Evolutionary conservation across 495 filamentous ascomycete species (phyloP), one percentile per base, ranked within the genome.

Genomic region (Darksidea phi): DNA sequence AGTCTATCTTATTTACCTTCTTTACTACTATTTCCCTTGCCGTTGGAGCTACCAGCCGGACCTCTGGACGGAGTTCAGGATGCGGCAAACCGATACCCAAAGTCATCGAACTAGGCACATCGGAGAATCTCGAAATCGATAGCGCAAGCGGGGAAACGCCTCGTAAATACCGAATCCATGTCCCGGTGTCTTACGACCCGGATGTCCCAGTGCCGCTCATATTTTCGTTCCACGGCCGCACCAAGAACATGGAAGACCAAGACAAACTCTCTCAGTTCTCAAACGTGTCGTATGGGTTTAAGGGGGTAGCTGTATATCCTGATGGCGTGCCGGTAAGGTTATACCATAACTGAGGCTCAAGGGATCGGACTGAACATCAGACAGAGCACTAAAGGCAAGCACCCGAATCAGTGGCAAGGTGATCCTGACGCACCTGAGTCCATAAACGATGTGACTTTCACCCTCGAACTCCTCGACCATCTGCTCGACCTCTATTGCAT

Each of bases 401-500:
- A 32, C 28, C 28, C 28, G 4, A 32, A 34, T 12, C 64, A 63
- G 28, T 67, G 64, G 59, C 55, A 57, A 36, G 53, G 55, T 17
- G 60, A 67, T 18, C 54, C 58, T 1, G 55, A 55, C 13, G 28
- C 55, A 1, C 64, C 59, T 8, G 13, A 32, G 0, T 11, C 21
- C 42, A 56, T 68, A 25, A 47, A 71, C 52, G 72, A 73, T 51
- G 24, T 69, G 6, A 47, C 15, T 1, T 72, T 74, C 57, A 67
- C 53, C 18, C 24, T 48, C 15, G 78, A 81, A 23, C 75, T 83
- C 21, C 71, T 86, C 25, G 72, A 73, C n/a, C 63, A 76, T 20
- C 57, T 79, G 26, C 63, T 74, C 61, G 60, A 69, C 18, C 58
- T 62, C 17, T 71, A 79, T 46, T 84, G 82, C 68, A 74, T 86